phyloP scores from a whole-genome alignment of 2,329 filamentous ascomycete species.

The Penicillium sp. region DNA sequence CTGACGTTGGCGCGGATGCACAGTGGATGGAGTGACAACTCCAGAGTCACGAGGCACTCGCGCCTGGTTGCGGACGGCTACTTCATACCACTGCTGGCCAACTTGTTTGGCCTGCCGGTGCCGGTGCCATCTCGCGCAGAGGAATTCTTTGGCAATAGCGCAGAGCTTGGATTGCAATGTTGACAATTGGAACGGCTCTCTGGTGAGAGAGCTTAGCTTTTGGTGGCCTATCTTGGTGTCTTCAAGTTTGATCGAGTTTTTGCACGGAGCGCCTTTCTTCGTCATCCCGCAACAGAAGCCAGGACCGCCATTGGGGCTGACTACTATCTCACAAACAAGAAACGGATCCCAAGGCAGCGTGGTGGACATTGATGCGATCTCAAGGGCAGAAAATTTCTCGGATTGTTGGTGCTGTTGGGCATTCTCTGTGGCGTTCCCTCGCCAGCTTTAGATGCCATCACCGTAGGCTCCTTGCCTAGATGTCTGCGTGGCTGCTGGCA shows the following conservation, averaged over 20 bases:
- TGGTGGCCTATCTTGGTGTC: neutral
- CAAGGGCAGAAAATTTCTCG: neutral
- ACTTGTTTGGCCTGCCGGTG: constrained; percentile 1
- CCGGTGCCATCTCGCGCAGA: neutral
- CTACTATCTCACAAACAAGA: neutral
- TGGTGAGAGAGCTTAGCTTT: neutral
- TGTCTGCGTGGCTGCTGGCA: too few relatives aligned
- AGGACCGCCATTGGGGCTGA: neutral
- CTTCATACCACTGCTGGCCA: neutral
- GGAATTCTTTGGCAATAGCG: neutral
- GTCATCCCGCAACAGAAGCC: neutral
- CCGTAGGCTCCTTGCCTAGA: neutral
- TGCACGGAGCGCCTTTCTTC: too few relatives aligned
- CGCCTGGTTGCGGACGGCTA: too few relatives aligned
- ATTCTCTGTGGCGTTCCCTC: neutral
- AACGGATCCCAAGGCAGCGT: too few relatives aligned
- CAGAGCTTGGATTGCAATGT: neutral
- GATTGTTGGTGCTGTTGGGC: constrained; percentile 8
- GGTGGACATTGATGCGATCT: too few relatives aligned
- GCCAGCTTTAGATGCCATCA: neutral
- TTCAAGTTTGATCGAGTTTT: neutral
- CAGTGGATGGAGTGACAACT: too few relatives aligned
- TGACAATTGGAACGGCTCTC: neutral
- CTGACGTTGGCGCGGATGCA: too few relatives aligned
- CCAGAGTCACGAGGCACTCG: too few relatives aligned